Conservation (phyloP, 1,284 basidiomycete species). For the Mycena citricolor region DNA sequence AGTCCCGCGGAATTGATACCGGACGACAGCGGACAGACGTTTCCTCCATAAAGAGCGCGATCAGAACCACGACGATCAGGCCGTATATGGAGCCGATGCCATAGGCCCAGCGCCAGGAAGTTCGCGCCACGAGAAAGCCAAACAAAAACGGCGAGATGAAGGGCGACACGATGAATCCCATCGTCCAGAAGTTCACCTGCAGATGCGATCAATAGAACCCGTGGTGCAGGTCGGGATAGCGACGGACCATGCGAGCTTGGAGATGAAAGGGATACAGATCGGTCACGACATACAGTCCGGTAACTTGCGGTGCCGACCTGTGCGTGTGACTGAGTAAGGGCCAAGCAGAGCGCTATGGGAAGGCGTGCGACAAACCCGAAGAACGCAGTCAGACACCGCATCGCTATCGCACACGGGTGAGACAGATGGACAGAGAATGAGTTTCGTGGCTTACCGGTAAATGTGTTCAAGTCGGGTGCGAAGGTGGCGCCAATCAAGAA, state of each 20-base stretch:
- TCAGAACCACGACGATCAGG: slow-evolving; percentile 53
- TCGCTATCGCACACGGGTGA: slow-evolving; percentile 39
- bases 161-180: slow-evolving; percentile 65
- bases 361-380: slow-evolving; percentile 50
- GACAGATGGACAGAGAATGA: not conserved
- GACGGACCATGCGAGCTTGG: slow-evolving; percentile 63
- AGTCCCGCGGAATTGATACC: not conserved
- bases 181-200: slow-evolving; percentile 70
- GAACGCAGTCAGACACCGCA: slow-evolving; percentile 70
- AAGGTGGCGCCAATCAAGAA: slow-evolving; percentile 59
- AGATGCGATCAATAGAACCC: not conserved
- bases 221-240: slow-evolving; percentile 1
- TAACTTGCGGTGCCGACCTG: slow-evolving; percentile 69
- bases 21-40: slow-evolving; percentile 47
- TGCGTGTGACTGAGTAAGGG: slow-evolving; percentile 8
- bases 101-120: slow-evolving; percentile 73
- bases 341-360: not conserved
- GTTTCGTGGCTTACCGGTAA: slow-evolving; percentile 38
- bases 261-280: slow-evolving; percentile 76
- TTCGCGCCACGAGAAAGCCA: slow-evolving; percentile 66
- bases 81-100: slow-evolving; percentile 65
- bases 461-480: slow-evolving; percentile 53
- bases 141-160: slow-evolving; percentile 70
- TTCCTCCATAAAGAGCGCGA: slow-evolving; percentile 62
- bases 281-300: slow-evolving; percentile 63